phyloP scores from a whole-genome alignment of 192 early-diverging fungal species.

The Jimgerdemannia lactiflua region DNA sequence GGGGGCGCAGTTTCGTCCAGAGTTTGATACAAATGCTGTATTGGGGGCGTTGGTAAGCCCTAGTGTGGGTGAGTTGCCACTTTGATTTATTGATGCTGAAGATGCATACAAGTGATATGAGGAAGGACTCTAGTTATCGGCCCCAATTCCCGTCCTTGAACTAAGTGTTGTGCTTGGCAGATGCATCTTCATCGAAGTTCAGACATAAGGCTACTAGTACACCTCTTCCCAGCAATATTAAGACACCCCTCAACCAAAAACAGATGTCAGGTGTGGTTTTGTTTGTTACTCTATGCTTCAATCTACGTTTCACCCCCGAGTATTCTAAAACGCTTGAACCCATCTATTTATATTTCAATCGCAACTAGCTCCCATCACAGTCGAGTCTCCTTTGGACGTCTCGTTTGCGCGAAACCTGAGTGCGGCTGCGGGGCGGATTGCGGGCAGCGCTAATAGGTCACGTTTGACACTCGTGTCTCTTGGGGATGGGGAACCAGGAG shows the following conservation, averaged over 20 bases:
- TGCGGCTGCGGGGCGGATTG: neutral
- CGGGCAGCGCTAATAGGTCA: neutral
- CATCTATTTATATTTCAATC: neutral
- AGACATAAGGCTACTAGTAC: neutral
- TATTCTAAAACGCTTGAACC: too few relatives aligned
- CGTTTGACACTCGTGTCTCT: neutral
- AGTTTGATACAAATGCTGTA: neutral
- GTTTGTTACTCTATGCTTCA: neutral
- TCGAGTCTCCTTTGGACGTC: neutral
- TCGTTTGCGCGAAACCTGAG: neutral
- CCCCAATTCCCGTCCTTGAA: neutral
- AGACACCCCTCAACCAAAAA: neutral
- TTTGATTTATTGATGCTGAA: neutral
- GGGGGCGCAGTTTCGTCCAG: neutral
- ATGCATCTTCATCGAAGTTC: neutral
- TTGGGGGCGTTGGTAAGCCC: neutral
- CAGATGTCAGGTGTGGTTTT: neutral
- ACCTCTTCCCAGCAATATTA: neutral
- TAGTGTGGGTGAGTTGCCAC: neutral
- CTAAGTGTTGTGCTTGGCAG: neutral
- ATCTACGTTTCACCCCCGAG: too few relatives aligned
- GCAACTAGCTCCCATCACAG: neutral
- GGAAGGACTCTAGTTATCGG: neutral
- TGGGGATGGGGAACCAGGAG: neutral
- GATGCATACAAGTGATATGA: neutral